A percentile compares a stretch with the other conserved stretches of the same genome.
These are phyloP conservation scores for Myxozyma neotropica DNA, from an alignment of 805 yeast genomes.

Conservation along the genomic window DNA sequence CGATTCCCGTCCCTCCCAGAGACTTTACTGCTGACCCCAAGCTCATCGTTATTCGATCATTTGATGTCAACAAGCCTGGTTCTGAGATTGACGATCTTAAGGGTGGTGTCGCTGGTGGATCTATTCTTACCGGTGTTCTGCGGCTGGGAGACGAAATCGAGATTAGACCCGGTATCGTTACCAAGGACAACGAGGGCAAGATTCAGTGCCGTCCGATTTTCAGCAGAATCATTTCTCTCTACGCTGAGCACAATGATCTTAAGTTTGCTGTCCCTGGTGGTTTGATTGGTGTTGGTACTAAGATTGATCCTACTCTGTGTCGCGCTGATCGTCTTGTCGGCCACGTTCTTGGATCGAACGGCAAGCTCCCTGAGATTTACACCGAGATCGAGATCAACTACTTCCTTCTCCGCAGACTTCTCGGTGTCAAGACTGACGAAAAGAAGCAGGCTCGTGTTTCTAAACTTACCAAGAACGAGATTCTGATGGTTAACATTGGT, in stretches of 20 bases:
- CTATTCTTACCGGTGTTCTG: slow-evolving; percentile 95
- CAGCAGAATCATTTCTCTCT: slow-evolving; percentile 88
- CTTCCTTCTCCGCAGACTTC: slow-evolving; percentile 90
- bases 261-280: slow-evolving; percentile 99
- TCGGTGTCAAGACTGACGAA: slow-evolving; percentile 86
- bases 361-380: slow-evolving; percentile 92
- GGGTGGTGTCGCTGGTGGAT: slow-evolving; percentile 99
- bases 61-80: slow-evolving; percentile 99
- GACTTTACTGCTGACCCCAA: slow-evolving; percentile 93
- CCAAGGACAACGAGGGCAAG: slow-evolving; percentile 84
- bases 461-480: slow-evolving; percentile 91
- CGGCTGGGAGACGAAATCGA: slow-evolving; percentile 97
- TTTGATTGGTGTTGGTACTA: slow-evolving; percentile 98
- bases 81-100: slow-evolving; percentile 93
- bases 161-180: slow-evolving; percentile 98
- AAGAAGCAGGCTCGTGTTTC: slow-evolving; percentile 96
- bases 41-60: slow-evolving; percentile 94
- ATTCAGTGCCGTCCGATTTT: slow-evolving; percentile 95
- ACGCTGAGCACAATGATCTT: slow-evolving; percentile 96
- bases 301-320: slow-evolving; percentile 97
- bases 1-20: slow-evolving; percentile 94
- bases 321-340: slow-evolving; percentile 99
- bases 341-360: slow-evolving; percentile 97
- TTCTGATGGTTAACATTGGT: slow-evolving; percentile 98
- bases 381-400: slow-evolving; percentile 97